Conservation (phyloP, 805 yeast genomes). For the Candida gorgasii region DNA sequence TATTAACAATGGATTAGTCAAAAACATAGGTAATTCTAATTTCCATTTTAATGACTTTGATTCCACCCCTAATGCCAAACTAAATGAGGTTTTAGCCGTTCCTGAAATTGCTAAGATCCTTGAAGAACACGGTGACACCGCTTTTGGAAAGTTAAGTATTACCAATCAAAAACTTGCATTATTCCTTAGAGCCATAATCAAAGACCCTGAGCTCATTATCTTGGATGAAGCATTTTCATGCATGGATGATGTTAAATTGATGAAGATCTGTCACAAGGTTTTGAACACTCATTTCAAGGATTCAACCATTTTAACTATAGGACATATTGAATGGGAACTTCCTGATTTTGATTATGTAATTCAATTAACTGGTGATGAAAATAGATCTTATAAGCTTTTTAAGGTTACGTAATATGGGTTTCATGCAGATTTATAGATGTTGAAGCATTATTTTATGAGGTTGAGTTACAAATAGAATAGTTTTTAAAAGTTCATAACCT, state of each 20-base stretch:
- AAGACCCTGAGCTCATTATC: conserved; percentile 74
- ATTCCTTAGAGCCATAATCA: conserved; percentile 74
- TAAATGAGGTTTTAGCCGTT: conserved; percentile 14
- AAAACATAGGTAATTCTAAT: conserved; percentile 56
- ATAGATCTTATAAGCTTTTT: conserved; percentile 22
- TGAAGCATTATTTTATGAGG: neutral
- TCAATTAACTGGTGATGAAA: conserved; percentile 31
- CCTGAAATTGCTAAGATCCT: conserved; percentile 28
- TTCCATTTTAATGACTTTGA: conserved; percentile 38
- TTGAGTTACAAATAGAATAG: no score
- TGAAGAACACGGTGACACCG: conserved; percentile 30
- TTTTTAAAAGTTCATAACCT: no score
- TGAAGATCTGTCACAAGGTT: conserved; percentile 34
- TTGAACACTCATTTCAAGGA: conserved; percentile 21
- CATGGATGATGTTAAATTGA: conserved; percentile 61
- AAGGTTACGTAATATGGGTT: conserved; percentile 12
- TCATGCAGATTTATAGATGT: neutral
- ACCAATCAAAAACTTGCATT: conserved; percentile 78
- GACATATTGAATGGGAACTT: conserved; percentile 81
- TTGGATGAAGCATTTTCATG: conserved; percentile 93
- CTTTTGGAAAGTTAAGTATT: conserved; percentile 57
- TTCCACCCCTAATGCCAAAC: conserved; percentile 10
- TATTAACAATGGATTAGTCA: conserved; percentile 67
- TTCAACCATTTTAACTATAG: conserved; percentile 76
- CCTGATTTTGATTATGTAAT: conserved; percentile 60